Evolutionary conservation across 352 stramenopile species (phyloP).

Genomic region (Globisporangium ultimum): DNA sequence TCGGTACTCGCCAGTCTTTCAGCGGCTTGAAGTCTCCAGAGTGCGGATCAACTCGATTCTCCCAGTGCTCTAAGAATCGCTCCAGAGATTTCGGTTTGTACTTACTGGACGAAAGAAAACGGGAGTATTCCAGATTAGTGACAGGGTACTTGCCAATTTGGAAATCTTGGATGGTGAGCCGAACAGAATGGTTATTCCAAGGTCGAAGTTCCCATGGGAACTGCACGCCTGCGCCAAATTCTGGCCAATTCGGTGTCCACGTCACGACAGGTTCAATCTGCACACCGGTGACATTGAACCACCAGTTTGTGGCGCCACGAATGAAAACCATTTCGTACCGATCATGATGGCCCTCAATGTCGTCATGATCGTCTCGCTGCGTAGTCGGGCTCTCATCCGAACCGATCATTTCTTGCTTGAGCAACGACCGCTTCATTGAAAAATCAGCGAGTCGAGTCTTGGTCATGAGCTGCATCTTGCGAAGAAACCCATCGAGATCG

Average conservation of each 20-base stretch:
- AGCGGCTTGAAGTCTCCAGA: constrained; percentile 15
- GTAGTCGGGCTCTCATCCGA: background rate
- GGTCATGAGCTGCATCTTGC: constrained; percentile 47
- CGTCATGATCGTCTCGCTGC: background rate
- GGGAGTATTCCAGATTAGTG: constrained; percentile 66
- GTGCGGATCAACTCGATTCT: constrained; percentile 27
- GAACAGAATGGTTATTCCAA: constrained; percentile 73
- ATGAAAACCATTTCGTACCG: constrained; percentile 47
- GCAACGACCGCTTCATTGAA: constrained; percentile 30
- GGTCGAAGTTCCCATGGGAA: constrained; percentile 80
- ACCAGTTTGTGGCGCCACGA: constrained; percentile 46
- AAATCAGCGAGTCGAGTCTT: constrained; percentile 40
- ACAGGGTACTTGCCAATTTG: constrained; percentile 70
- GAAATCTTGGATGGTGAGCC: constrained; percentile 68
- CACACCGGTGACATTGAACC: constrained; percentile 78
- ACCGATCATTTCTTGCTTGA: constrained; percentile 34
- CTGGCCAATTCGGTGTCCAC: constrained; percentile 58
- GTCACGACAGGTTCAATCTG: constrained; percentile 72
- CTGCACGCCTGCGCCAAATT: constrained; percentile 73
- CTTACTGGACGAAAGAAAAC: constrained; percentile 49
- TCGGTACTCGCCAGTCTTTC: constrained; percentile 43
- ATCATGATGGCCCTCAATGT: background rate
- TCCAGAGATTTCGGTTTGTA: constrained; percentile 54
- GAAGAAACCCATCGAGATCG: constrained; percentile 41
- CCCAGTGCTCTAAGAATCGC: constrained; percentile 75